Evolutionary conservation across 148 eudicot species (phyloP).

Genomic region (Selenicereus undatus): DNA sequence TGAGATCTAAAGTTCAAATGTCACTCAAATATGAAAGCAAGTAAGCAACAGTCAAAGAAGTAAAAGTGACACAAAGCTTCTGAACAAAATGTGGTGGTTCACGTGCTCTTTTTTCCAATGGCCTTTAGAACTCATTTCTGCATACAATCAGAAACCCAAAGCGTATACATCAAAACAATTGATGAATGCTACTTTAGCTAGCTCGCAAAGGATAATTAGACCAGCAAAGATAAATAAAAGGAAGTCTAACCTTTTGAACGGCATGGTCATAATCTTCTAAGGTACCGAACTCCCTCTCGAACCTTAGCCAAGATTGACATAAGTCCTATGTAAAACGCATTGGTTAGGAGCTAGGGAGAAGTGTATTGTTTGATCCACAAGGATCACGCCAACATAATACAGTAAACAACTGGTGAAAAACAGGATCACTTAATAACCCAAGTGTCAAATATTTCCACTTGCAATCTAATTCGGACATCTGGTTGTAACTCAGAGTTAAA

Average conservation of each 20-base stretch:
- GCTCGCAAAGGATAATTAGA: not conserved
- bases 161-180: not conserved
- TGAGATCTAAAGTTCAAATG: too few species aligned
- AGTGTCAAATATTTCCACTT: not conserved
- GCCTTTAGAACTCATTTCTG: not conserved
- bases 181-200: not conserved
- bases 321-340: slow-evolving; percentile 61
- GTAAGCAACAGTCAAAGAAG: too few species aligned
- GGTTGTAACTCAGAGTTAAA: not conserved
- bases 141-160: not conserved
- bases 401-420: not conserved
- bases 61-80: not conserved
- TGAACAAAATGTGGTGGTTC: not conserved
- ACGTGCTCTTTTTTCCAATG: not conserved
- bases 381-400: not conserved
- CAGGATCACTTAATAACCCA: not conserved
- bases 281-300: slow-evolving; percentile 84
- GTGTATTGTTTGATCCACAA: slow-evolving; percentile 26
- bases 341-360: slow-evolving; percentile 30
- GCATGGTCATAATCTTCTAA: slow-evolving; percentile 82
- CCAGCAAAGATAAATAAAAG: not conserved
- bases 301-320: slow-evolving; percentile 86
- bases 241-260: slow-evolving; percentile 55
- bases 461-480: not conserved
- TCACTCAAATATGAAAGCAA: too few species aligned